These are phyloP conservation scores for Quercus alba DNA, from an alignment of 306 rosid species.

Conservation along the genomic window DNA sequence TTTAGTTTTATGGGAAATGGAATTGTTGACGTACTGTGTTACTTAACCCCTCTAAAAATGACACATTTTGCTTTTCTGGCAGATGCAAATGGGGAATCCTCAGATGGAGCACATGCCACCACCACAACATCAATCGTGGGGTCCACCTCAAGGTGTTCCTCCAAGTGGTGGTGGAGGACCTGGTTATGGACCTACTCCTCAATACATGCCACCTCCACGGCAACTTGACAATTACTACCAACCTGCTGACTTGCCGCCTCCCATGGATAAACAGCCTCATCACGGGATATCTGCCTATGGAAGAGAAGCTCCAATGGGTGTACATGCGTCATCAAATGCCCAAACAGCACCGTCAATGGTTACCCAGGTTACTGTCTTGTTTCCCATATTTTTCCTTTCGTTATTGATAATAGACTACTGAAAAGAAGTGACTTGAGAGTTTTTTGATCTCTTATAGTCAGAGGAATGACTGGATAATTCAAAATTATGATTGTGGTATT, in stretches of 20 bases:
- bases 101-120: slow-evolving; percentile 70
- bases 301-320: slow-evolving; percentile 73
- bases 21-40: background rate
- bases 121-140: slow-evolving; percentile 77
- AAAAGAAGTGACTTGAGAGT: background rate
- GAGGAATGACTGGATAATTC: background rate
- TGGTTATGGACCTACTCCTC: slow-evolving; percentile 75
- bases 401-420: background rate
- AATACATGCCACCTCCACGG: slow-evolving; percentile 83
- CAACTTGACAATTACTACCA: slow-evolving; percentile 79
- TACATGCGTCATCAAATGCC: slow-evolving; percentile 61
- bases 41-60: too few species aligned
- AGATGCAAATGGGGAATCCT: slow-evolving; percentile 86
- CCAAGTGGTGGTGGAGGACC: slow-evolving; percentile 84
- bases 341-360: slow-evolving; percentile 79
- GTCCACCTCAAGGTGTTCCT: slow-evolving; percentile 78
- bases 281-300: slow-evolving; percentile 97
- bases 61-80: slow-evolving; percentile 16
- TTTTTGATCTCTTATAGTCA: background rate
- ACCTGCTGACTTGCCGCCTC: slow-evolving; percentile 67
- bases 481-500: background rate
- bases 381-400: background rate
- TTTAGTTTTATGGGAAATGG: slow-evolving; percentile 8
- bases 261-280: slow-evolving; percentile 88
- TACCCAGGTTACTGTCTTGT: slow-evolving; percentile 64